Conservation (phyloP, 83 land plant genomes). For the Isoetes engelmannii region DNA sequence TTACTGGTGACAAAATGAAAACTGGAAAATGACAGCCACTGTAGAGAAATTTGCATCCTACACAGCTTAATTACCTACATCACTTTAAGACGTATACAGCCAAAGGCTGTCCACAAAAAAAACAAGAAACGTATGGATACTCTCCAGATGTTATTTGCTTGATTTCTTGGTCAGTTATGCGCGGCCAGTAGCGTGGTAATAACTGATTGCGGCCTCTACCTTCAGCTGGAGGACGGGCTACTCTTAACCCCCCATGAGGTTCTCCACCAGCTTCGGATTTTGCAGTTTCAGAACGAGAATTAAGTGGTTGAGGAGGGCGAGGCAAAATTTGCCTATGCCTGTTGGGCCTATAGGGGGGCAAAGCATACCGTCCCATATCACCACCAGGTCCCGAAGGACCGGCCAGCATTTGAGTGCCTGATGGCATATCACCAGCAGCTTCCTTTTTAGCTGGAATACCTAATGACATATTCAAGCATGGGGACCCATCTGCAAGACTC, state of each 20-base stretch:
- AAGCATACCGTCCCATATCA: no score
- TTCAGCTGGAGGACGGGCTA: constrained; percentile 70
- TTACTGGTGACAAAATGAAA: background rate
- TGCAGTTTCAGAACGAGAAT: background rate
- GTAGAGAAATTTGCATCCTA: background rate
- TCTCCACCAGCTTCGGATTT: constrained; percentile 9
- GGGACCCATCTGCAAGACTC: no score
- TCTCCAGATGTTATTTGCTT: constrained; percentile 66
- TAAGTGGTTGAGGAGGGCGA: background rate
- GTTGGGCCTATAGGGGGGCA: no score
- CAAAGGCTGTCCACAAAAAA: background rate
- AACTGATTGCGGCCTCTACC: constrained; percentile 61
- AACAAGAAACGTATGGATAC: constrained; percentile 43
- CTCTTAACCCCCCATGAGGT: constrained; percentile 29
- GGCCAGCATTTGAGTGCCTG: no score
- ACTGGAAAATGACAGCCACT: background rate
- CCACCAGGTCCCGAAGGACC: no score
- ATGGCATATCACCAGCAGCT: no score
- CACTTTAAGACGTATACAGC: no score
- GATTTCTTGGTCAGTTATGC: constrained; percentile 72
- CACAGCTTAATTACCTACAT: background rate
- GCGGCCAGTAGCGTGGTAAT: constrained; percentile 84
- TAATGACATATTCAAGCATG: no score
- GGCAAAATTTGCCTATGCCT: constrained; percentile 5
- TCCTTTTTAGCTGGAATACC: no score